Percentiles rank a stretch among this genome's conserved stretches.
Evolutionary conservation across 805 yeast genomes (phyloP).

Genomic region (Candida tibetensis): DNA sequence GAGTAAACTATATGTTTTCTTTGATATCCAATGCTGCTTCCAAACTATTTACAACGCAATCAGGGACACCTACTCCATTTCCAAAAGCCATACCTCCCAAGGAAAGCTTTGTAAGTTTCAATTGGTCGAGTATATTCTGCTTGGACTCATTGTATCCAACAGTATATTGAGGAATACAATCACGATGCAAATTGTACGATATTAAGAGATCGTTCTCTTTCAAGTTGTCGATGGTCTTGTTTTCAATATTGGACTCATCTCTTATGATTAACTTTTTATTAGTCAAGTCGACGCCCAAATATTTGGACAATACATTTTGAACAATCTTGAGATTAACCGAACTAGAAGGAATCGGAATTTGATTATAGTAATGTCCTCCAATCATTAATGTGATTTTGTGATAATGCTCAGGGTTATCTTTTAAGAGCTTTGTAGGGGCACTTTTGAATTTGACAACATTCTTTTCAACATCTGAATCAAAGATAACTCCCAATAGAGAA

Average conservation of each 20-base stretch:
- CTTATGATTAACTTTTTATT: conserved; percentile 23
- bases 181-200: conserved; percentile 31
- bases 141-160: conserved; percentile 61
- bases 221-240: conserved; percentile 13
- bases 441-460: conserved; percentile 24
- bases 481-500: conserved; percentile 77
- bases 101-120: conserved; percentile 39
- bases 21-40: conserved; percentile 49
- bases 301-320: conserved; percentile 22
- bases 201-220: conserved; percentile 26
- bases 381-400: conserved; percentile 85
- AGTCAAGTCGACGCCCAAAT: conserved; percentile 22
- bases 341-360: conserved; percentile 30
- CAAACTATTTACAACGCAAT: conserved; percentile 66
- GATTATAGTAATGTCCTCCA: conserved; percentile 66
- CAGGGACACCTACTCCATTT: conserved; percentile 86
- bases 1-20: too few species aligned
- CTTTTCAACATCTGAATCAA: conserved; percentile 81
- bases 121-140: conserved; percentile 12
- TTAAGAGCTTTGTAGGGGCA: neutral
- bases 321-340: conserved; percentile 24
- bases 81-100: conserved; percentile 79
- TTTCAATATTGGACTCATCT: conserved; percentile 19
- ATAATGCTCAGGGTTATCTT: conserved; percentile 30
- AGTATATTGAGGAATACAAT: conserved; percentile 77